Evolutionary conservation across 768 basidiomycete genomes (phyloP).

Genomic region (Lentinula raphanica): DNA sequence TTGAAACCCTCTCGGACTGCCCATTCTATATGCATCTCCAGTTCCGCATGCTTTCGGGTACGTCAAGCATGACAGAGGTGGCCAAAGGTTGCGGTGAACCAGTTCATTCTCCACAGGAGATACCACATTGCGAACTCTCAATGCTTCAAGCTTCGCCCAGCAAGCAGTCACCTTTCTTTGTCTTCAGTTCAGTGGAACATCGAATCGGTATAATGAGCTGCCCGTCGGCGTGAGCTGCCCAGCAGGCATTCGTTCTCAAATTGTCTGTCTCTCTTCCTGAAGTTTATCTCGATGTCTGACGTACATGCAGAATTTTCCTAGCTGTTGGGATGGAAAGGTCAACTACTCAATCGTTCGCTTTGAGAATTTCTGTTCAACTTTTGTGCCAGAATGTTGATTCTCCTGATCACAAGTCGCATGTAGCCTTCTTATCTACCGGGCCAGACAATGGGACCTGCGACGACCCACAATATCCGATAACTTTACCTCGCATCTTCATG

Average conservation of each 20-base stretch:
- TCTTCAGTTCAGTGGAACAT: constrained; percentile 31
- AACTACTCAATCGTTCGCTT: neutral
- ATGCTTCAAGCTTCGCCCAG: constrained; percentile 28
- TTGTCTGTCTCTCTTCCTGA: constrained; percentile 7
- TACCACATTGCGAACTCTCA: constrained; percentile 26
- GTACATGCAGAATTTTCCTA: constrained; percentile 20
- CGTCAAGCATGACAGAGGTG: neutral
- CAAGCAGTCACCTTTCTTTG: constrained; percentile 35
- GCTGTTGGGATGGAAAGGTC: constrained; percentile 33
- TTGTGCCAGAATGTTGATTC: constrained; percentile 31
- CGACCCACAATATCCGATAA: constrained; percentile 30
- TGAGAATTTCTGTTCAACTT: neutral
- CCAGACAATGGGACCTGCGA: constrained; percentile 36
- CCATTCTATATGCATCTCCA: neutral
- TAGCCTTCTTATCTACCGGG: constrained; percentile 33
- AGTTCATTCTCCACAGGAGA: constrained; percentile 19
- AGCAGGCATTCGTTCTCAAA: constrained; percentile 16
- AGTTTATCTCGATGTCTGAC: neutral
- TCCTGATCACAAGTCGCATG: constrained; percentile 34
- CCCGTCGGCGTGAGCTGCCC: constrained; percentile 13
- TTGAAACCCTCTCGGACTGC: neutral
- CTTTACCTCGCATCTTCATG: constrained; percentile 38
- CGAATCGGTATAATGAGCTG: constrained; percentile 18
- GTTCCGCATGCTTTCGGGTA: constrained; percentile 7
- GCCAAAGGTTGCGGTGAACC: neutral